A percentile compares a stretch with the other conserved stretches of the same genome.
Evolutionary conservation across 805 yeast species (phyloP).

Genomic region (Saturnispora bothae): DNA sequence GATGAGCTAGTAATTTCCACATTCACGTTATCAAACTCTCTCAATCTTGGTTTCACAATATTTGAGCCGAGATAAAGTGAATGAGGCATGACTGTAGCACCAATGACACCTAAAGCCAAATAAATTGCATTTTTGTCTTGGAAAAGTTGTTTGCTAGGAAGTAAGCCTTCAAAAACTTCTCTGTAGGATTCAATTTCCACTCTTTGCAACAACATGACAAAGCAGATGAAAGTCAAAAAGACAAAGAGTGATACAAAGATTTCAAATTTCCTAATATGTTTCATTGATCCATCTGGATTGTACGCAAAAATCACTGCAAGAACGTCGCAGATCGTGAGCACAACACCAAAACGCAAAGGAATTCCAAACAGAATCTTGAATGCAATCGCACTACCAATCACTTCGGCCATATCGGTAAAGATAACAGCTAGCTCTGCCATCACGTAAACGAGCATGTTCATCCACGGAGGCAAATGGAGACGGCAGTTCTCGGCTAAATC

Average conservation of each 20-base stretch:
- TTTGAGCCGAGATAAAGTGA: constrained; percentile 79
- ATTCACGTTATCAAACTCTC: constrained; percentile 49
- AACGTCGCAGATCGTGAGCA: constrained; percentile 75
- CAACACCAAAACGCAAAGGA: constrained; percentile 66
- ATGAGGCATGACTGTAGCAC: constrained; percentile 96
- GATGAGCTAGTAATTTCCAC: constrained; percentile 13
- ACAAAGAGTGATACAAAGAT: constrained; percentile 63
- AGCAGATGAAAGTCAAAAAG: constrained; percentile 64
- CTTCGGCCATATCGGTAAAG: constrained; percentile 91
- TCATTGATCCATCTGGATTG: constrained; percentile 65
- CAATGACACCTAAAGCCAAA: constrained; percentile 72
- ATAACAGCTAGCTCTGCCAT: constrained; percentile 81
- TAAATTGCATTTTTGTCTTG: constrained; percentile 58
- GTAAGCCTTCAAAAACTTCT: constrained; percentile 52
- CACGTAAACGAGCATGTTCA: constrained; percentile 52
- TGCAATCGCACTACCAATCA: constrained; percentile 86
- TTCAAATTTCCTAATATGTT: constrained; percentile 69
- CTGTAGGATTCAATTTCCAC: constrained; percentile 43
- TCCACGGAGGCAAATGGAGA: constrained; percentile 53
- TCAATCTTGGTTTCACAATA: constrained; percentile 73
- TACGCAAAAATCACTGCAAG: constrained; percentile 69
- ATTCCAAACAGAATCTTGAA: constrained; percentile 64
- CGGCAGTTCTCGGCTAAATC: constrained; percentile 83
- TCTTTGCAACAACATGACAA: constrained; percentile 55
- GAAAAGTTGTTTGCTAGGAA: constrained; percentile 51